These are phyloP conservation scores for Cajanus cajan DNA, from an alignment of 306 rosid genomes.

Conservation along the genomic window DNA sequence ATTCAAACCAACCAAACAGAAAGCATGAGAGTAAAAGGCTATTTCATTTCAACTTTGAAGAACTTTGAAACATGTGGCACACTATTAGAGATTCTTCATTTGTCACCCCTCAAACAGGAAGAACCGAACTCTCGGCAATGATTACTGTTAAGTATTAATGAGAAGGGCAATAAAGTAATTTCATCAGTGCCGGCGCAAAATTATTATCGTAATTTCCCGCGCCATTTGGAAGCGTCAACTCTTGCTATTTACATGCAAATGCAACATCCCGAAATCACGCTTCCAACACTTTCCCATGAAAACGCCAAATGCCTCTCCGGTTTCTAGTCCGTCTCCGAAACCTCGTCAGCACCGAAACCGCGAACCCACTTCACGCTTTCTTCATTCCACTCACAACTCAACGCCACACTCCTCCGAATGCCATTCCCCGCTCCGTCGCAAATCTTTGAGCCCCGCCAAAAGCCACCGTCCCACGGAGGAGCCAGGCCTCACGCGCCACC, in stretches of 20 bases:
- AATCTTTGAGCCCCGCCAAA: constrained; percentile 29
- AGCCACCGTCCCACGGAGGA: constrained; percentile 43
- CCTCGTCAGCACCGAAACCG: constrained; percentile 50
- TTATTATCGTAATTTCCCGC: constrained; percentile 1
- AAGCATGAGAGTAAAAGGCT: too few relatives aligned
- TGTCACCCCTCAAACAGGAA: not conserved
- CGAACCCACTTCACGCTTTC: constrained; percentile 54
- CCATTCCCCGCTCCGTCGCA: constrained; percentile 48
- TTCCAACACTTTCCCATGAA: constrained; percentile 32
- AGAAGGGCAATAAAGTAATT: too few relatives aligned
- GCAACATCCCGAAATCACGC: not conserved
- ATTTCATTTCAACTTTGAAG: not conserved
- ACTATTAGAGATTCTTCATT: not conserved
- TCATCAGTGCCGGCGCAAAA: constrained; percentile 31
- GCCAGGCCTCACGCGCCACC: constrained; percentile 34
- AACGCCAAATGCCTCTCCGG: constrained; percentile 24
- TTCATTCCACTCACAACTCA: constrained; percentile 31
- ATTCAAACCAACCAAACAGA: not conserved
- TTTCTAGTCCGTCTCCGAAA: constrained; percentile 43
- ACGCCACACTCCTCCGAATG: constrained; percentile 34
- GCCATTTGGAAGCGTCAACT: too few relatives aligned
- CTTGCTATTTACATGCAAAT: constrained; percentile 6
- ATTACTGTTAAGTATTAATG: too few relatives aligned
- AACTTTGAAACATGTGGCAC: constrained; percentile 21
- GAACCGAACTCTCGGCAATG: not conserved